These are phyloP conservation scores for Leccinum pachyderme DNA, from an alignment of 1,284 basidiomycete species.

Conservation along the genomic window DNA sequence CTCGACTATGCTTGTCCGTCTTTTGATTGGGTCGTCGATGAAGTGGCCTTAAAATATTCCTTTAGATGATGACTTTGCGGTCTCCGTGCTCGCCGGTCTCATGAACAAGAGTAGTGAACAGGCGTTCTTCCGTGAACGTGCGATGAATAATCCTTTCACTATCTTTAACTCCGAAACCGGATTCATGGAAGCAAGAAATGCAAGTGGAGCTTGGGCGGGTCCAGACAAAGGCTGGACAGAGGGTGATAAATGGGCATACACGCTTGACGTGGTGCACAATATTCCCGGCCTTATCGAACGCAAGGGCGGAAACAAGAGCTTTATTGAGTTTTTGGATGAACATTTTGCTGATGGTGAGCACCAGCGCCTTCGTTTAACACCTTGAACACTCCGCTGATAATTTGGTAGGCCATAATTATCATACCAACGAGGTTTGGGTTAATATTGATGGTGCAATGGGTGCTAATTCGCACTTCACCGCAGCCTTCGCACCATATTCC, in stretches of 20 bases:
- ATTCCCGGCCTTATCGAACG: conserved; percentile 60
- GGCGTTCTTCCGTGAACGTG: conserved; percentile 52
- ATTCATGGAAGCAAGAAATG: conserved; percentile 79
- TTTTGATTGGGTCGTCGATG: background rate
- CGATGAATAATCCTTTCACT: conserved; percentile 55
- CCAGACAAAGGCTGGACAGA: conserved; percentile 74
- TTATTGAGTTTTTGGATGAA: conserved; percentile 68
- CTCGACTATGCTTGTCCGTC: conserved; percentile 74
- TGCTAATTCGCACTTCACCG: conserved; percentile 5
- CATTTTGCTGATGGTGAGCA: conserved; percentile 67
- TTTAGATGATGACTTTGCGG: conserved; percentile 77
- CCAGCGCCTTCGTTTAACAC: background rate
- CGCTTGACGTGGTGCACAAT: conserved; percentile 75
- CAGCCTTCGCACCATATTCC: conserved; percentile 82
- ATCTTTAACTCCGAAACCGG: conserved; percentile 74
- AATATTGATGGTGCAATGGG: background rate
- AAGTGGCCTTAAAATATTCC: background rate
- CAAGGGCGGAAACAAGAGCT: conserved; percentile 63
- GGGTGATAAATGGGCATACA: conserved; percentile 84
- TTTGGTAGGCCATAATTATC: conserved; percentile 71
- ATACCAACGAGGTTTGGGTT: conserved; percentile 68
- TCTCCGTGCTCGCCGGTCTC: conserved; percentile 57
- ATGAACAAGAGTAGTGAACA: conserved; percentile 53
- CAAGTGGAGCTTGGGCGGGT: conserved; percentile 72
- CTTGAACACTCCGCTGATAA: background rate